Percentiles rank a stretch among this genome's conserved stretches.
Conservation (phyloP, 1,284 basidiomycete species). For the Leccinum griseonigrum region DNA sequence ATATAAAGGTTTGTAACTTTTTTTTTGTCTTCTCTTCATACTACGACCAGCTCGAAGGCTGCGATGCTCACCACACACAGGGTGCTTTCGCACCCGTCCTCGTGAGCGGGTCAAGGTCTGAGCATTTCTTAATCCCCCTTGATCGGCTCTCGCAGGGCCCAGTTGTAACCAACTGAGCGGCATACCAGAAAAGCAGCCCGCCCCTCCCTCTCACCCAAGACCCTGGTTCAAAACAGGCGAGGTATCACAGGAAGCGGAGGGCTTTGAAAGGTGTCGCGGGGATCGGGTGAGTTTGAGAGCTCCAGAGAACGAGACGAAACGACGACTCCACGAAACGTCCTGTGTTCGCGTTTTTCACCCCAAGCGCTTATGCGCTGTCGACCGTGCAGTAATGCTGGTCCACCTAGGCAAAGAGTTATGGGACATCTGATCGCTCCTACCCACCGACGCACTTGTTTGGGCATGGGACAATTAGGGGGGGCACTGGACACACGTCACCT, state of each 20-base stretch:
- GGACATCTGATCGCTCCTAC: neutral
- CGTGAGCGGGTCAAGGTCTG: slow-evolving; percentile 37
- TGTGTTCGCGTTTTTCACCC: too few species aligned
- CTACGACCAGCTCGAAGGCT: slow-evolving; percentile 32
- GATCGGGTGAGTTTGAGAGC: slow-evolving; percentile 21
- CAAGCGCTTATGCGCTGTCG: neutral
- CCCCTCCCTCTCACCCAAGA: slow-evolving; percentile 23
- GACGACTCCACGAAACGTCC: neutral
- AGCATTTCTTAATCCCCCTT: slow-evolving; percentile 27
- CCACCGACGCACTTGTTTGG: neutral
- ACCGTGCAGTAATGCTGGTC: neutral
- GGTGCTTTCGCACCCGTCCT: slow-evolving; percentile 13
- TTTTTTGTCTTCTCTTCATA: neutral
- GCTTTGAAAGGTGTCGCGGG: slow-evolving; percentile 31
- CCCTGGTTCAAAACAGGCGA: slow-evolving; percentile 26
- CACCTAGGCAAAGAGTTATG: neutral
- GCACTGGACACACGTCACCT: neutral
- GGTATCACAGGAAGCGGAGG: slow-evolving; percentile 12
- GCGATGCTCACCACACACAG: slow-evolving; percentile 29
- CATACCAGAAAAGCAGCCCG: slow-evolving; percentile 32
- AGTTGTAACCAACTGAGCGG: slow-evolving; percentile 29
- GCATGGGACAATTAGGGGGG: neutral
- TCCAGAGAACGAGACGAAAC: neutral
- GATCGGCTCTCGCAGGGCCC: slow-evolving; percentile 35
- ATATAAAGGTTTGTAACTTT: neutral